A percentile compares a stretch with the other conserved stretches of the same genome.
Conservation (phyloP, 331 rosid species). For the Rosa hybrid region DNA sequence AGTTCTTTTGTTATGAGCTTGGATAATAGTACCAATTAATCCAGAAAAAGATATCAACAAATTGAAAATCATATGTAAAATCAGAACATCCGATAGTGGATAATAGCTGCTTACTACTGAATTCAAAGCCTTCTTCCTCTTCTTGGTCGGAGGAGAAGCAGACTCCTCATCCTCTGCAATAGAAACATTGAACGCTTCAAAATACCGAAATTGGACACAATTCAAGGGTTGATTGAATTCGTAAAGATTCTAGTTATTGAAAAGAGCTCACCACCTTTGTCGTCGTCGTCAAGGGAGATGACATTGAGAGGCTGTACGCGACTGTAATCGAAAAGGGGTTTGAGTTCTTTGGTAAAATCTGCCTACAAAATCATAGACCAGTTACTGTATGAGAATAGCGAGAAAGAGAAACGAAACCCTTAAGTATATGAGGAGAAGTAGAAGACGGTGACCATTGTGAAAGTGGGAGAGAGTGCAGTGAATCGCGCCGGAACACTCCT, state of each 20-base stretch:
- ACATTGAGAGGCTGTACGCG: conserved; percentile 67
- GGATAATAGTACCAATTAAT: neutral
- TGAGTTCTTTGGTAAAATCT: conserved; percentile 61
- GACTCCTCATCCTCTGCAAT: conserved; percentile 53
- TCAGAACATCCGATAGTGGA: neutral
- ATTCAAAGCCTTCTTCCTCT: conserved; percentile 43
- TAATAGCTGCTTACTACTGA: conserved; percentile 20
- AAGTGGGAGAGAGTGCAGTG: neutral
- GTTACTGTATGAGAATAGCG: neutral
- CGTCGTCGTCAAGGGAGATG: conserved; percentile 37
- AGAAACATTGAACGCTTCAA: neutral
- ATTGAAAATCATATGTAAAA: neutral
- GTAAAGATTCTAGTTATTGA: no score
- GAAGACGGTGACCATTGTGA: conserved; percentile 9
- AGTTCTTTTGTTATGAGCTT: no score
- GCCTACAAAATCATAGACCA: conserved; percentile 38
- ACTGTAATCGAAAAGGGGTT: conserved; percentile 84
- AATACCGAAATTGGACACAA: neutral
- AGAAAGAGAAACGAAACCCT: neutral
- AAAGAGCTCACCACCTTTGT: conserved; percentile 34
- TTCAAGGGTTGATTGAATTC: neutral
- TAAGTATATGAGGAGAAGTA: neutral
- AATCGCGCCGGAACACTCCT: no score
- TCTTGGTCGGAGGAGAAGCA: conserved; percentile 39
- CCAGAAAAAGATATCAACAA: neutral